Percentiles rank a stretch among this genome's conserved stretches.
phyloP scores from a whole-genome alignment of 2,329 filamentous ascomycete genomes.

The Byssoonygena ceratinophila region DNA sequence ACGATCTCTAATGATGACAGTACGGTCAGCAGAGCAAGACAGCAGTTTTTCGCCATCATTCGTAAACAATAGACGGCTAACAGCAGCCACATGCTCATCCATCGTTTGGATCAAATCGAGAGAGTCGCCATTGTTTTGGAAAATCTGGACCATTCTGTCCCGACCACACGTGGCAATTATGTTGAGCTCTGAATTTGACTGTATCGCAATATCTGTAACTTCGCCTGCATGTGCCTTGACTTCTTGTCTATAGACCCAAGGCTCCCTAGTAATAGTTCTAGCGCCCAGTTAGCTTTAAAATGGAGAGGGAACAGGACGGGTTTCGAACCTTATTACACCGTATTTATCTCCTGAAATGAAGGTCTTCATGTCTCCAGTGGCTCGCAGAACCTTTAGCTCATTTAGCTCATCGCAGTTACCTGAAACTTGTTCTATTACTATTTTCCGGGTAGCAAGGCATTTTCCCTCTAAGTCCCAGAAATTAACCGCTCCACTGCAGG shows the following conservation, averaged over 20 bases:
- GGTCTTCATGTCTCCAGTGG: constrained; percentile 51
- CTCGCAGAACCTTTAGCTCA: constrained; percentile 48
- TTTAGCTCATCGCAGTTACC: constrained; percentile 41
- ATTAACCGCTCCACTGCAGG: constrained; percentile 64
- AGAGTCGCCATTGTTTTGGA: constrained; percentile 47
- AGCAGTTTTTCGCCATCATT: constrained; percentile 61
- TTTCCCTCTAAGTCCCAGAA: constrained; percentile 72
- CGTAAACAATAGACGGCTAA: constrained; percentile 65
- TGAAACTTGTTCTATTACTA: constrained; percentile 56
- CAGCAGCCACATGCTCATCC: constrained; percentile 79
- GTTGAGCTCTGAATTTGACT: constrained; percentile 50
- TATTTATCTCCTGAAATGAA: constrained; percentile 78
- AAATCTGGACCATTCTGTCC: constrained; percentile 90
- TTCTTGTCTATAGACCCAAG: constrained; percentile 53
- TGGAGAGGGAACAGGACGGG: not conserved
- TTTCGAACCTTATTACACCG: constrained; percentile 57
- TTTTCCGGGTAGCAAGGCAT: constrained; percentile 52
- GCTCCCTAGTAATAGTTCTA: constrained; percentile 36
- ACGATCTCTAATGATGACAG: constrained; percentile 69
- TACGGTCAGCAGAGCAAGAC: constrained; percentile 81
- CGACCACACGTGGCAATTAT: constrained; percentile 74
- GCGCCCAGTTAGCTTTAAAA: constrained; percentile 17
- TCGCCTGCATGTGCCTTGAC: constrained; percentile 80
- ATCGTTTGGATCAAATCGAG: constrained; percentile 83
- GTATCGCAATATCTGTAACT: constrained; percentile 68